These are phyloP conservation scores for Penicillium herquei DNA, from an alignment of 495 filamentous ascomycete species.

Conservation along the genomic window DNA sequence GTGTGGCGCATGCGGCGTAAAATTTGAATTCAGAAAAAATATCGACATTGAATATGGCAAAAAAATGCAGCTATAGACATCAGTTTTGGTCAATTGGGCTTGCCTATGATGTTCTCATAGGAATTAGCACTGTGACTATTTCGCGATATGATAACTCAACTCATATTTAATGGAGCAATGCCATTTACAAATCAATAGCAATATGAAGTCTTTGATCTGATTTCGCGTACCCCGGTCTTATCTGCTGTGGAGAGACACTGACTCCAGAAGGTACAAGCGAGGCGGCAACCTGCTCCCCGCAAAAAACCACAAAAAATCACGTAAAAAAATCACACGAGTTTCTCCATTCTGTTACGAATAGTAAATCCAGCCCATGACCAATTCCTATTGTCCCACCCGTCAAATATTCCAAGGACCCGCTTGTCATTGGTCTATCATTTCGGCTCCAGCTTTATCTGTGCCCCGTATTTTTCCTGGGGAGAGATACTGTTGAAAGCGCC, in stretches of 20 bases:
- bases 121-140: too few species aligned
- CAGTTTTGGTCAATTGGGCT: neutral
- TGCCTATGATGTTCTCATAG: neutral
- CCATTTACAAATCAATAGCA: too few species aligned
- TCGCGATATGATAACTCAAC: too few species aligned
- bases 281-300: constrained; percentile 17
- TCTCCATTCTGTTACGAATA: constrained; percentile 22
- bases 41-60: neutral
- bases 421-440: constrained; percentile 14
- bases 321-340: neutral
- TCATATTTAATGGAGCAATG: too few species aligned
- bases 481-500: constrained; percentile 10
- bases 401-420: neutral
- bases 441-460: constrained; percentile 28
- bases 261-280: constrained; percentile 30
- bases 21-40: neutral
- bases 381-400: constrained; percentile 9
- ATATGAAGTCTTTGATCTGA: too few species aligned
- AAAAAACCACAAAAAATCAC: constrained; percentile 15
- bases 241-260: constrained; percentile 12
- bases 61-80: neutral
- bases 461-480: constrained; percentile 19
- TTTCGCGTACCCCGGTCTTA: too few species aligned
- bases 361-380: constrained; percentile 17
- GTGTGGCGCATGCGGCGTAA: neutral